phyloP scores from a whole-genome alignment of 2,329 filamentous ascomycete genomes.

The Pseudogymnoascus sp. region DNA sequence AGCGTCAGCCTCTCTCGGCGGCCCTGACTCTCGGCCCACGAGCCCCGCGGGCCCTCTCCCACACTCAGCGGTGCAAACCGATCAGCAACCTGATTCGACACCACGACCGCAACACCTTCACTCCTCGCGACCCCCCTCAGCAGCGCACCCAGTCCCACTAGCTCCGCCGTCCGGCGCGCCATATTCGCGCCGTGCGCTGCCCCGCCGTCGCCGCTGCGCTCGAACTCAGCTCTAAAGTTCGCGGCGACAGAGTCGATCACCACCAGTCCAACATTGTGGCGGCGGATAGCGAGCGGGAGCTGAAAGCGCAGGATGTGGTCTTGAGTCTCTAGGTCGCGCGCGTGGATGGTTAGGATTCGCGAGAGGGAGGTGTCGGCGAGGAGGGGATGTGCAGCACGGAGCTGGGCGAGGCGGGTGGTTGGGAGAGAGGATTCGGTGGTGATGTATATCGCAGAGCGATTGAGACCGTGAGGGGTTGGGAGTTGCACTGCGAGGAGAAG shows the following conservation, averaged over 20 bases:
- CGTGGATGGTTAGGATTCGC: constrained; percentile 29
- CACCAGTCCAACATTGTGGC: constrained; percentile 70
- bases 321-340: constrained; percentile 74
- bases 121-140: constrained; percentile 68
- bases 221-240: constrained; percentile 90
- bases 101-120: constrained; percentile 73
- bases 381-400: constrained; percentile 59
- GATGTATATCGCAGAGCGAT: constrained; percentile 77
- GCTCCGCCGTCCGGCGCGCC: constrained; percentile 66
- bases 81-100: constrained; percentile 93
- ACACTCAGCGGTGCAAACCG: constrained; percentile 47
- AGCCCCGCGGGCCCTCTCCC: constrained; percentile 23
- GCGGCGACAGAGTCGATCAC: constrained; percentile 88
- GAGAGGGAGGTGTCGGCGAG: constrained; percentile 33
- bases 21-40: constrained; percentile 29
- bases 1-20: constrained; percentile 47
- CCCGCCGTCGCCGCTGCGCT: constrained; percentile 42
- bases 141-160: constrained; percentile 67
- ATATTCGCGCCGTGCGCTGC: constrained; percentile 44
- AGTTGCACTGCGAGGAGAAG: constrained; percentile 81
- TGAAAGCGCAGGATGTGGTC: constrained; percentile 93
- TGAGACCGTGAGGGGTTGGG: constrained; percentile 60
- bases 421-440: constrained; percentile 84
- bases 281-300: constrained; percentile 72
- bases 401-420: constrained; percentile 71